Base-by-base conservation (phyloP, 495 filamentous ascomycete species). In the Hypoxylon subgilvum region DNA sequence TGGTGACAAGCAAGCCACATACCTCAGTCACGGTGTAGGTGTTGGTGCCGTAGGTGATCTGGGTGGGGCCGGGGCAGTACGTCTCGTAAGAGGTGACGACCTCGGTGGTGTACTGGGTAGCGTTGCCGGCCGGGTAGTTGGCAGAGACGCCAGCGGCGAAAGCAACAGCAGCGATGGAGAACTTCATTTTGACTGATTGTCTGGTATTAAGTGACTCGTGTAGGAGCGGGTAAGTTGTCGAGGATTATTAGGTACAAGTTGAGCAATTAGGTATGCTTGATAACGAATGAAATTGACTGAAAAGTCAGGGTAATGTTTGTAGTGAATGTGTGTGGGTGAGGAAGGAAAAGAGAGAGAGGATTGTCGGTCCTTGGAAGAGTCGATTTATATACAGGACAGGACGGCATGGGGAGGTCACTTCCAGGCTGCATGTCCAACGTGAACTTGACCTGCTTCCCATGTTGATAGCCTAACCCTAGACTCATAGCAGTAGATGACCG, bases 1-100 rank as follows among this genome's bases (percentile, higher is more conserved):
- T 18, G 3, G 34, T 8, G 34, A 9, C 34, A 14, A 25, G 23
- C 39, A 1, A 1, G 18, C 27, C 16, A 17, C 55, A 51, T 73
- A 77, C 86, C 77, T 85, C 82, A 68, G 88, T 88, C 74, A 92
- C 83, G 70, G 84, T 90, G 86, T 90, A 89, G 78, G 90, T 94
- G 52, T 79, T 72, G 73, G 76, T 76, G 72, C 81, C 83, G 79
- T 86, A 78, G 70, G 82, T 83, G 75, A 95, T 73, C 61, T 77
- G 68, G 68, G 92, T 95, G 65, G 91, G 72, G 66, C 75, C 78
- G 10, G 90, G 88, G 88, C 92, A 96, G 86, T 81, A 91, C 70
- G 91, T 96, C 79, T 86, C 89, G 82, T 86, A 88, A 38, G 83
- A 77, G 45, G 88, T 91, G 66, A 92, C 84, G 44, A 88, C 78